A percentile compares a stretch with the other conserved stretches of the same genome.
These are phyloP conservation scores for Calocybe gangraenosa DNA, from an alignment of 768 basidiomycete genomes.

Conservation along the genomic window DNA sequence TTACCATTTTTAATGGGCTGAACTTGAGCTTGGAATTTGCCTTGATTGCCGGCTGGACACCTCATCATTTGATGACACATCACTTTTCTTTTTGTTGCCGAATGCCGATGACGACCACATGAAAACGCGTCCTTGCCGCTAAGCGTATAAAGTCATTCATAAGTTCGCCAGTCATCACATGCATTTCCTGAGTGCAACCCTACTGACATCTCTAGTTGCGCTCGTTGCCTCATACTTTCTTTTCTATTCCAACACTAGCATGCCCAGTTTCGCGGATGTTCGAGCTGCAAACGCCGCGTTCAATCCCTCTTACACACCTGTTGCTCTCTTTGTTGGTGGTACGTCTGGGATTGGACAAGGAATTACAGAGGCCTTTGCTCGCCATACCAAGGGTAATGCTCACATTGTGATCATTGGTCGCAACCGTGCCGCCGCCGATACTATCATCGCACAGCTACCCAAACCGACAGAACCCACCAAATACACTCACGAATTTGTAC, in stretches of 20 bases:
- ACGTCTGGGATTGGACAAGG: slow-evolving; percentile 42
- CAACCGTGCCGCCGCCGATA: slow-evolving; percentile 40
- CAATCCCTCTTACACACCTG: slow-evolving; percentile 20
- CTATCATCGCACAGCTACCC: slow-evolving; percentile 35
- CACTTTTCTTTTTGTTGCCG: no score
- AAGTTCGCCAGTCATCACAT: no score
- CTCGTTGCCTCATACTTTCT: neutral
- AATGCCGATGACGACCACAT: no score
- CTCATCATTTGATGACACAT: no score
- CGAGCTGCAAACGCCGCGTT: slow-evolving; percentile 23
- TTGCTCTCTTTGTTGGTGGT: slow-evolving; percentile 35
- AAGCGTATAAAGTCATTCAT: no score
- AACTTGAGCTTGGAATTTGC: no score
- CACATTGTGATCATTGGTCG: slow-evolving; percentile 48
- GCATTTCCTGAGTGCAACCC: neutral
- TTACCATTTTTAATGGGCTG: no score
- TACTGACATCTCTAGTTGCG: neutral
- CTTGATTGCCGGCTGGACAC: no score
- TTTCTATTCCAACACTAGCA: slow-evolving; percentile 7
- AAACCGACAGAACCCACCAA: slow-evolving; percentile 18
- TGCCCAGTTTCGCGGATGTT: slow-evolving; percentile 20
- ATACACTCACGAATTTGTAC: slow-evolving; percentile 36
- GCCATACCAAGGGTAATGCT: slow-evolving; percentile 37
- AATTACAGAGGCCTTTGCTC: slow-evolving; percentile 39
- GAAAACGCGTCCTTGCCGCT: no score